Evolutionary conservation across 2,329 filamentous ascomycete genomes (phyloP), one percentile per base, ranked within the genome.

Genomic region (Lachnellula subtilissima): DNA sequence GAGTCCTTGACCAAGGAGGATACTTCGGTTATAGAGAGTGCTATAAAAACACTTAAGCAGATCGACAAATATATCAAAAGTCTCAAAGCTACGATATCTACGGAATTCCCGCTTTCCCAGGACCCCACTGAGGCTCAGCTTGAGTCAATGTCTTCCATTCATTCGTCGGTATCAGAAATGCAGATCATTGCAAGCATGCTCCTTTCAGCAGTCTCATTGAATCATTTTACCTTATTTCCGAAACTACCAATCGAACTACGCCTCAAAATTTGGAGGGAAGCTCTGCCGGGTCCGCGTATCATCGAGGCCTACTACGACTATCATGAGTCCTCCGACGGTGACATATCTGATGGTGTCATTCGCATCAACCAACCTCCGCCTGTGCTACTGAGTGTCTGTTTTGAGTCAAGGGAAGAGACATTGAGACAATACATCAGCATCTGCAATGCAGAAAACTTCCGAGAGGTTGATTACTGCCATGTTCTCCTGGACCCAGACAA

Each of bases 221-320:
- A 17, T 6, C 9, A 17, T 5, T 49, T 52, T 45, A 25, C 8
- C 7, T 32, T 45, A 23, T 53, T 52, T n/a, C 17, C 39, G 6
- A 52, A 53, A n/a, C 53, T 56, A 9, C 56, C 53, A 19, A 48
- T 8, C 15, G 53, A 58, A 28, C 14, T 58, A 12, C 56, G 56
- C 5, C 7, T 48, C 50, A 73, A 76, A 54, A 74, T 78, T 55
- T 72, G 73, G 22, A 36, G 17, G 17, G 23, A 15, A 15, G 23
- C 25, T 15, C 15, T 49, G 28, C 25, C 25, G n/a, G 15, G 47
- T 14, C 47, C 25, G 9, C 25, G 15, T 15, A 36, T 49, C 19
- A 35, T 40, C 37, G 37, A 40, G 17, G 37, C 37, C 8, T 40
- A n/a, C n/a, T 40, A 40, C 37, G 37, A 40, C 37, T 15, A 40